Base-by-base conservation (phyloP, 257 asterid species). In the Hygrophila difformis region DNA sequence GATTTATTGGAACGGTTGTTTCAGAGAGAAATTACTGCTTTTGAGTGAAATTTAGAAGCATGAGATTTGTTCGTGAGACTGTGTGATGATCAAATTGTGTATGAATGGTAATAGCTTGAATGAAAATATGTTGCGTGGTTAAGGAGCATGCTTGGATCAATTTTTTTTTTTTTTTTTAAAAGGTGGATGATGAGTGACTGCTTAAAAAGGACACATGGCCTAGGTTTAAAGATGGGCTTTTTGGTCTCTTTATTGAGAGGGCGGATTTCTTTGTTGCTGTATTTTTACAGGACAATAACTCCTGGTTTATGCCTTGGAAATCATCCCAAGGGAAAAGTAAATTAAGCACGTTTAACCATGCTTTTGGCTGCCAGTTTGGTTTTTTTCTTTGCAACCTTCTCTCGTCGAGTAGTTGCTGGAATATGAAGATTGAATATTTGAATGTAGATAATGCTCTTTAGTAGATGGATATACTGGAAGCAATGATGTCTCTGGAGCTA, bases 81-180 rank as follows among this genome's bases (percentile, higher is more conserved):
- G 11, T 17, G 5, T n/a, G 47, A n/a, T 44, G 23, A 42, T 49
- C 19, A 9, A 22, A 31, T n/a, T 60, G 4, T 3, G 45, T 38
- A 12, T 39, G 14, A 45, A 5, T 56, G 31, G 8, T 13, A 26
- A 28, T 46, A 56, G 46, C 35, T 40, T 56, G 37, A n/a, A n/a
- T 16, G 29, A n/a, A 19, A 21, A 12, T 34, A 8, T 26, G 19
- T 44, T 36, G 28, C 39, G 31, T n/a, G 33, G 37, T 33, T 5
- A 33, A 33, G 37, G 37, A 33, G 1, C 12, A 18, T 18, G 47
- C 6, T 14, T 11, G 2, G 13, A n/a, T n/a, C n/a, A n/a, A n/a
- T n/a, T n/a, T n/a, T n/a, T n/a, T n/a, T n/a, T n/a, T n/a, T n/a
- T n/a, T n/a, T n/a, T n/a, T n/a, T 5, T 3, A 26, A 26, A 26